Evolutionary conservation across 768 basidiomycete genomes (phyloP).

Genomic region (Tubosaeta brunneosetosa): DNA sequence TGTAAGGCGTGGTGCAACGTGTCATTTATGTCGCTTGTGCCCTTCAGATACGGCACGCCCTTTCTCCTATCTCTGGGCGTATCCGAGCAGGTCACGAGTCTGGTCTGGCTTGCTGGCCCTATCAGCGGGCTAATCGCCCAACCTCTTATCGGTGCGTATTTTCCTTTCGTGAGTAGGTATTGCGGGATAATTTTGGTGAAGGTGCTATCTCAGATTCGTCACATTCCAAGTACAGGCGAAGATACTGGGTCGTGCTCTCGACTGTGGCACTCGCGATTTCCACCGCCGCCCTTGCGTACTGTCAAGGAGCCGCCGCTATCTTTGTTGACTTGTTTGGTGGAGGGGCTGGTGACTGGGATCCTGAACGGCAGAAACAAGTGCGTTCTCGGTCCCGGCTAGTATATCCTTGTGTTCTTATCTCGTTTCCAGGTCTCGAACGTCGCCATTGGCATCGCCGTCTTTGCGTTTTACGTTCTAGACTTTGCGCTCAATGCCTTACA

Average conservation of each 20-base stretch:
- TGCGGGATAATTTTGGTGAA: constrained; percentile 27
- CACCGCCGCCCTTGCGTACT: constrained; percentile 80
- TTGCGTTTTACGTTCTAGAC: constrained; percentile 90
- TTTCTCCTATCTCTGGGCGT: constrained; percentile 79
- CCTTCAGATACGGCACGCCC: constrained; percentile 85
- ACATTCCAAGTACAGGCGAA: constrained; percentile 80
- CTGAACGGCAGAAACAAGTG: constrained; percentile 59
- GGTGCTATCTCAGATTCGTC: constrained; percentile 96
- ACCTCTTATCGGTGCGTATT: constrained; percentile 82
- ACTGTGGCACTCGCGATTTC: constrained; percentile 76
- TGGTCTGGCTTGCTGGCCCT: constrained; percentile 95
- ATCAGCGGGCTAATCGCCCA: constrained; percentile 94
- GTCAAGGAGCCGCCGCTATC: constrained; percentile 62
- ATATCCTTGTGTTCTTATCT: neutral
- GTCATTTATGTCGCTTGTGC: constrained; percentile 2
- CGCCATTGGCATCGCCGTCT: constrained; percentile 81
- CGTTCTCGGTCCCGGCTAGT: constrained; percentile 15
- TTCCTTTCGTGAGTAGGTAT: neutral
- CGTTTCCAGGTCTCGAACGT: constrained; percentile 52
- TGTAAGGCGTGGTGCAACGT: constrained; percentile 1
- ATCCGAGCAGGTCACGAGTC: constrained; percentile 83
- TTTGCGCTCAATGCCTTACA: constrained; percentile 97
- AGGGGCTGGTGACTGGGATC: constrained; percentile 86
- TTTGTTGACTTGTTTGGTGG: constrained; percentile 74
- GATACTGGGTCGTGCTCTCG: constrained; percentile 91